Conservation (phyloP, 2,329 filamentous ascomycete genomes). For the Phyllosticta paracitricarpa region DNA sequence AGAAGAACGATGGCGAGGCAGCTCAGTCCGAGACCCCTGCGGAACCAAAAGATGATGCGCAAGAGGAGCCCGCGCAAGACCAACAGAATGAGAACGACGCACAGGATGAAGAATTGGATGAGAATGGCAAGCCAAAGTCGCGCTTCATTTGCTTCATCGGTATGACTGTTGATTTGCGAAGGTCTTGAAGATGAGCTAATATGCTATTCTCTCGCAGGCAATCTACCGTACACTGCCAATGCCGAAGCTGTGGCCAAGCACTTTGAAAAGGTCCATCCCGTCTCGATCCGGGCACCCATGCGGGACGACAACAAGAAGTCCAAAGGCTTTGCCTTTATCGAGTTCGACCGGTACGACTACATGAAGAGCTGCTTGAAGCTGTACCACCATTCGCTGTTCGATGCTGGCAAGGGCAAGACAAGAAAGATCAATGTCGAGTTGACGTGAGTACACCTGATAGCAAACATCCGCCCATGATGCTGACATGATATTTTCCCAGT, state of each 20-base stretch:
- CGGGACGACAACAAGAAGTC: slow-evolving; percentile 28
- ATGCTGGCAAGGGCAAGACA: slow-evolving; percentile 46
- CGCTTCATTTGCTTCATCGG: slow-evolving; percentile 68
- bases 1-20: slow-evolving; percentile 17
- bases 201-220: slow-evolving; percentile 44
- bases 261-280: slow-evolving; percentile 66
- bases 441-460: slow-evolving; percentile 48
- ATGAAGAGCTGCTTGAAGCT: slow-evolving; percentile 90
- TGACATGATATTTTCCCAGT: slow-evolving; percentile 32
- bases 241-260: slow-evolving; percentile 58
- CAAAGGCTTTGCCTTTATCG: slow-evolving; percentile 50
- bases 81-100: slow-evolving; percentile 13
- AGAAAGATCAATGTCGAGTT: slow-evolving; percentile 88
- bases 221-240: slow-evolving; percentile 79
- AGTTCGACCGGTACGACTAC: slow-evolving; percentile 75
- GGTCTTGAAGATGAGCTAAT: not conserved
- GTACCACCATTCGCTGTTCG: slow-evolving; percentile 77
- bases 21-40: not conserved
- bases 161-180: not conserved
- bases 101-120: not conserved
- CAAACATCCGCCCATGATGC: not conserved
- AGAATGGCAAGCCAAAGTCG: slow-evolving; percentile 28
- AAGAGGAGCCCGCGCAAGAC: slow-evolving; percentile 13
- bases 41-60: slow-evolving; percentile 2
- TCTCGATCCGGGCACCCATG: slow-evolving; percentile 48